phyloP scores from a whole-genome alignment of 176 grass and related monocot genomes.

The Zizania latifolia region DNA sequence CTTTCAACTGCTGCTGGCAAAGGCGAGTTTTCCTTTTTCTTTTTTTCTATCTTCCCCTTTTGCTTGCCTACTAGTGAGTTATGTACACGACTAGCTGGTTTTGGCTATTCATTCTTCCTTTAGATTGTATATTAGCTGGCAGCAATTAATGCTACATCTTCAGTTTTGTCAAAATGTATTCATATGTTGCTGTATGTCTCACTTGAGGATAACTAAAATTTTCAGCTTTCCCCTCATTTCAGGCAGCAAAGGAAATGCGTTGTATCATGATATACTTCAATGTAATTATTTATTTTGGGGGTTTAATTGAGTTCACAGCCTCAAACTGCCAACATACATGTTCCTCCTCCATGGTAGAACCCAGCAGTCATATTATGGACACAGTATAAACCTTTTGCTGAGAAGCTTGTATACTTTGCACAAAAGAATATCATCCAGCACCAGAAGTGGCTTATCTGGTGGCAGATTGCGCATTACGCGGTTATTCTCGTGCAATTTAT shows the following conservation, averaged over 20 bases:
- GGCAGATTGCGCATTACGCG: not conserved
- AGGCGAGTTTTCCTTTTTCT: conserved; percentile 30
- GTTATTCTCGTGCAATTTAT: not conserved
- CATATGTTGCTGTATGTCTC: conserved; percentile 39
- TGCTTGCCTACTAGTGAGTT: conserved; percentile 27
- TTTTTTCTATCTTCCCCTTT: conserved; percentile 20
- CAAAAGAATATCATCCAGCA: not conserved
- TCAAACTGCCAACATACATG: too few species aligned
- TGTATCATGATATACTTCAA: conserved; percentile 13
- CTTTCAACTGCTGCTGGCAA: conserved; percentile 24
- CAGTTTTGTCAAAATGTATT: conserved; percentile 70
- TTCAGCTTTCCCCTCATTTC: conserved; percentile 12
- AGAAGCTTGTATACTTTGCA: not conserved
- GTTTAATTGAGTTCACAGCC: not conserved
- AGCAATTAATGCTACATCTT: conserved; percentile 33
- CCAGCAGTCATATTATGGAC: not conserved
- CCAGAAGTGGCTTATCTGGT: not conserved
- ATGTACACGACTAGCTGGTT: conserved; percentile 46
- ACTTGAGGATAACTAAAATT: conserved; percentile 37
- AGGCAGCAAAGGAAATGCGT: conserved; percentile 1
- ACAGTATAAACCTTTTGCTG: not conserved
- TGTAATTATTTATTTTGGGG: conserved; percentile 45
- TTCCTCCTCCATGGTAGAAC: not conserved
- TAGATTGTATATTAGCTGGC: conserved; percentile 66
- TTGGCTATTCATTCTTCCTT: conserved; percentile 54